A percentile compares a stretch with the other conserved stretches of the same genome.
Conservation (phyloP, 1,284 basidiomycete genomes). For the Trichosporon faecale region DNA sequence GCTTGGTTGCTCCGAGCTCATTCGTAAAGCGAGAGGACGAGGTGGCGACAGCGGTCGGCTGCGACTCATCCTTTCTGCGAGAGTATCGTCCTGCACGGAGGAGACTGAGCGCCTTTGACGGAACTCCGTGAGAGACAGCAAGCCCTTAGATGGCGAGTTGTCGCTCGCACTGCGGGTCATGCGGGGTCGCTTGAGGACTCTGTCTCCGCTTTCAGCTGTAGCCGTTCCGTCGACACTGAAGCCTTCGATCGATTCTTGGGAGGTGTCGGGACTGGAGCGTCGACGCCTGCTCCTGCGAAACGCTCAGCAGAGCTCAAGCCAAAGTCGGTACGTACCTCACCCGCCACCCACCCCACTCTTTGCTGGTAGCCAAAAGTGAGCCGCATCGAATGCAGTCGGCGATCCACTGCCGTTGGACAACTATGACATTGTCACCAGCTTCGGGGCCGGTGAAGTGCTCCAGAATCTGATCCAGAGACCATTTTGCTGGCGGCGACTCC, state of each 20-base stretch:
- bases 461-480: constrained; percentile 14
- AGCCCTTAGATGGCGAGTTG: neutral
- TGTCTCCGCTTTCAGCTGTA: neutral
- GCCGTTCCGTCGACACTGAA: no score
- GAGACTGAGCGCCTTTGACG: neutral
- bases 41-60: neutral
- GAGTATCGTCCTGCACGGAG: neutral
- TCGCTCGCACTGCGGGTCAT: neutral
- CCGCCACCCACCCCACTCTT: constrained; percentile 15
- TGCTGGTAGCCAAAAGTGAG: neutral
- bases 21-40: neutral
- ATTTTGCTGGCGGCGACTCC: neutral
- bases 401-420: constrained; percentile 14
- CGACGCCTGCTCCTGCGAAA: neutral
- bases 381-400: neutral
- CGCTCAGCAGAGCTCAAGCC: neutral
- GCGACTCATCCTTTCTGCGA: neutral
- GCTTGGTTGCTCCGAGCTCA: no score
- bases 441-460: neutral
- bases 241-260: neutral
- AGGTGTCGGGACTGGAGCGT: neutral
- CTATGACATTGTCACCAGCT: neutral
- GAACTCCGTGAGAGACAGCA: neutral
- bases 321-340: neutral
- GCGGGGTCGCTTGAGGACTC: neutral